Evolutionary conservation across 495 filamentous ascomycete genomes (phyloP), one percentile per base, ranked within the genome.

Genomic region (Cercophora sp.): DNA sequence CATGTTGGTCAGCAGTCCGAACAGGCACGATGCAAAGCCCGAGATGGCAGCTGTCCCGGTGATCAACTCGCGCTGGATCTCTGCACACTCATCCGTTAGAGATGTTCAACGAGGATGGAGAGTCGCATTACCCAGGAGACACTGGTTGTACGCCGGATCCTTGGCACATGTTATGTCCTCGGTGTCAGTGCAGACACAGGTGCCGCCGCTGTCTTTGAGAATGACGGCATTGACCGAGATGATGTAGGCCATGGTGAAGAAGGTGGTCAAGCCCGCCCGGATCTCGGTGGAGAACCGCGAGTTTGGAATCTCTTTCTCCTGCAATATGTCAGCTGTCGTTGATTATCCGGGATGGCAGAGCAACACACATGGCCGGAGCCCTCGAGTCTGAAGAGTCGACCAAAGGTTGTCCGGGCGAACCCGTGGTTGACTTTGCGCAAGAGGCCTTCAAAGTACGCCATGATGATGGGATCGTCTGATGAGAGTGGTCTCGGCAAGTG

Each of bases 201-300:
- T 44, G 9, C 41, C 41, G 16, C 41, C 41, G 41, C 41, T 44
- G 41, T 44, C 41, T 24, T 44, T 44, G 3, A 25, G 41, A 15
- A 39, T 36, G 39, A 58, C 56, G 27, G 72, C 72, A 50, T 77
- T 74, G 57, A 76, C 68, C 62, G 82, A 72, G 29, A 86, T 83
- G 54, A 86, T 85, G 68, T 86, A 90, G 44, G 86, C 84, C 86
- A 90, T 89, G 26, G 86, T 85, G 64, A 87, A 87, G 66, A 89
- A 88, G 36, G 86, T 90, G 42, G 86, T 86, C 37, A 90, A 66
- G 19, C 85, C 86, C 15, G 85, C 86, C 23, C 85, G 80, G 48
- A 90, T 70, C 64, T 90, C 86, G 15, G 82, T 86, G 56, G 85
- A 81, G 73, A 90, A 88, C 22, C 41, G 41, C 20, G 41, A 44